Conservation (phyloP, 805 yeast species). For the Kodamaea kakaduensis region DNA sequence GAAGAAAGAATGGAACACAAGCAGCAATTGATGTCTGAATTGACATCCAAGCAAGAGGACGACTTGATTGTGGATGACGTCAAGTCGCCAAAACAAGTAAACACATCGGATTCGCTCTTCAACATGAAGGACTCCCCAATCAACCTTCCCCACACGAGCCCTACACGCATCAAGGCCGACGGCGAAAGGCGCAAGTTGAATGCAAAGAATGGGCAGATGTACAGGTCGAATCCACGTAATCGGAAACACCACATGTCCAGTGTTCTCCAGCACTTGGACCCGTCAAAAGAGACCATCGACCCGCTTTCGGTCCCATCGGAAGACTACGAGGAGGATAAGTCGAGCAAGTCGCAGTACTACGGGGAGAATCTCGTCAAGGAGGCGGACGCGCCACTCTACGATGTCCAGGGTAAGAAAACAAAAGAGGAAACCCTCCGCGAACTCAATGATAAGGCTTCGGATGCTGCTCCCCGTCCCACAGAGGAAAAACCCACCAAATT, state of each 20-base stretch:
- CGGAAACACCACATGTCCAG: constrained; percentile 27
- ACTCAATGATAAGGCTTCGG: background rate
- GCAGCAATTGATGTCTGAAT: constrained; percentile 36
- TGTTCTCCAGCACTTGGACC: constrained; percentile 27
- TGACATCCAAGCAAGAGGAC: constrained; percentile 31
- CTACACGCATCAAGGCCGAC: background rate
- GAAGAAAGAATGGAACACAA: constrained; percentile 31
- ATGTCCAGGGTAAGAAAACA: constrained; percentile 24
- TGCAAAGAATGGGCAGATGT: constrained; percentile 23
- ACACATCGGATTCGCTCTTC: constrained; percentile 28
- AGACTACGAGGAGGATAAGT: constrained; percentile 13
- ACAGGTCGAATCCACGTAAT: constrained; percentile 26
- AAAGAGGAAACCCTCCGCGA: constrained; percentile 10
- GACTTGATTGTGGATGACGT: constrained; percentile 9
- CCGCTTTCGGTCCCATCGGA: constrained; percentile 10
- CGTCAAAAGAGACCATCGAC: constrained; percentile 7
- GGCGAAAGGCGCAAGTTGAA: constrained; percentile 4
- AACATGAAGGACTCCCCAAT: constrained; percentile 31
- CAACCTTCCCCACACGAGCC: constrained; percentile 10
- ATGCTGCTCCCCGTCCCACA: constrained; percentile 8
- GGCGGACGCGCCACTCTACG: constrained; percentile 53
- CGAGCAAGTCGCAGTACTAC: constrained; percentile 19
- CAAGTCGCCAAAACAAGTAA: constrained; percentile 15
- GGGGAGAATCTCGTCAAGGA: constrained; percentile 39
- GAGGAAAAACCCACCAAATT: constrained; percentile 29